Conservation (phyloP, 179 eudicot species). For the Silene noctiflora region DNA sequence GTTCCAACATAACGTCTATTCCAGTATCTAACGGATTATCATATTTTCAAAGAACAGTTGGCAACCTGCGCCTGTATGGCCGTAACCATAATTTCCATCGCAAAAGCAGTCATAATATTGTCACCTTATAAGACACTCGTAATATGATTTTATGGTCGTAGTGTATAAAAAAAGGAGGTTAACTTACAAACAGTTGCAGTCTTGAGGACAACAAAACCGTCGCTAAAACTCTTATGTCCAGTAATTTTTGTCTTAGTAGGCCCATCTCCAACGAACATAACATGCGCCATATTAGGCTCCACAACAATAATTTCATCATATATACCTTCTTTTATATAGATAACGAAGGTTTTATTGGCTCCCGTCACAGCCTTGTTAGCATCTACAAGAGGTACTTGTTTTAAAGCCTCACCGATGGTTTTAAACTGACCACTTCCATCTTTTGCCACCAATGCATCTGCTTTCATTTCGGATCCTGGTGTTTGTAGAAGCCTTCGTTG, state of each 20-base stretch:
- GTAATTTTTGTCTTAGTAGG: slow-evolving; percentile 48
- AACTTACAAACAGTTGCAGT: slow-evolving; percentile 50
- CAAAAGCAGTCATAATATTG: not conserved
- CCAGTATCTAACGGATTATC: no score
- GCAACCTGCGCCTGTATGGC: no score
- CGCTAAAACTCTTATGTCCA: slow-evolving; percentile 38
- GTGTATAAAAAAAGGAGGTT: not conserved
- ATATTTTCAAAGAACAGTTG: not conserved
- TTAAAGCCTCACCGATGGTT: slow-evolving; percentile 48
- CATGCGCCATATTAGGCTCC: slow-evolving; percentile 23
- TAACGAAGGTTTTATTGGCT: slow-evolving; percentile 30
- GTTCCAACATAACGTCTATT: no score
- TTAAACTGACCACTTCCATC: slow-evolving; percentile 50
- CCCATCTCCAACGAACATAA: slow-evolving; percentile 53
- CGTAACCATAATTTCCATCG: no score
- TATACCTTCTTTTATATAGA: slow-evolving; percentile 46
- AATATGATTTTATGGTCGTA: no score
- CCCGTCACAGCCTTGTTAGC: not conserved
- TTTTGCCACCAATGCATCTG: slow-evolving; percentile 46
- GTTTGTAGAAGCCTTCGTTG: slow-evolving; percentile 29
- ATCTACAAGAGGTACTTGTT: slow-evolving; percentile 23
- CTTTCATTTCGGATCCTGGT: slow-evolving; percentile 28
- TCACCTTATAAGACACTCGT: no score
- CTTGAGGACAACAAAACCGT: slow-evolving; percentile 27
- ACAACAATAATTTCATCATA: slow-evolving; percentile 41